Conservation (phyloP, 2,329 filamentous ascomycete genomes). For the Ophiognomonia clavigignenti-juglandacearum region DNA sequence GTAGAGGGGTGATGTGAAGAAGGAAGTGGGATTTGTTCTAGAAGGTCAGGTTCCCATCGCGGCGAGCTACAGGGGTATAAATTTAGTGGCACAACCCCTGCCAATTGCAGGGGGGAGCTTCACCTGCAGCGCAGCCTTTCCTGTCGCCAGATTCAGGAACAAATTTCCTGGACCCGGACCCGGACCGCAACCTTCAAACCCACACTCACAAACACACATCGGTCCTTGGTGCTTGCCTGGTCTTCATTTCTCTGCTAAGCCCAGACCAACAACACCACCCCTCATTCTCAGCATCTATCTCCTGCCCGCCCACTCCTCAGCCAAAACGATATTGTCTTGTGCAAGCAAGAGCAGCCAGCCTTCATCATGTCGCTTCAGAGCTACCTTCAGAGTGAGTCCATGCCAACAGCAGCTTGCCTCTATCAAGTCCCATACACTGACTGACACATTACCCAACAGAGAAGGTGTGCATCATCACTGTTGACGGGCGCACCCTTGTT, state of each 20-base stretch:
- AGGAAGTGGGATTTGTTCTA: neutral
- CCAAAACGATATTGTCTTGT: neutral
- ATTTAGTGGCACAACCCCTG: neutral
- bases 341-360: neutral
- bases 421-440: neutral
- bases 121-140: conserved; percentile 1
- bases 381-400: conserved; percentile 27
- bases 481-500: conserved; percentile 81
- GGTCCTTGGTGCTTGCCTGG: neutral
- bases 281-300: neutral
- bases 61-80: conserved; percentile 1
- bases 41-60: neutral
- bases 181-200: too few relatives aligned
- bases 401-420: too few relatives aligned
- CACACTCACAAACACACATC: neutral
- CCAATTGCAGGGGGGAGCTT: conserved; percentile 13
- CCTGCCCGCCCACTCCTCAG: neutral
- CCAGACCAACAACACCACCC: neutral
- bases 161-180: conserved; percentile 12
- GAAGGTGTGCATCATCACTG: conserved; percentile 86
- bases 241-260: neutral
- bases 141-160: neutral
- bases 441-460: conserved; percentile 47
- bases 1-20: neutral
- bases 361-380: conserved; percentile 25